Evolutionary conservation across 73 alveolate genomes (phyloP).

Genomic region (Paramecium caudatum): DNA sequence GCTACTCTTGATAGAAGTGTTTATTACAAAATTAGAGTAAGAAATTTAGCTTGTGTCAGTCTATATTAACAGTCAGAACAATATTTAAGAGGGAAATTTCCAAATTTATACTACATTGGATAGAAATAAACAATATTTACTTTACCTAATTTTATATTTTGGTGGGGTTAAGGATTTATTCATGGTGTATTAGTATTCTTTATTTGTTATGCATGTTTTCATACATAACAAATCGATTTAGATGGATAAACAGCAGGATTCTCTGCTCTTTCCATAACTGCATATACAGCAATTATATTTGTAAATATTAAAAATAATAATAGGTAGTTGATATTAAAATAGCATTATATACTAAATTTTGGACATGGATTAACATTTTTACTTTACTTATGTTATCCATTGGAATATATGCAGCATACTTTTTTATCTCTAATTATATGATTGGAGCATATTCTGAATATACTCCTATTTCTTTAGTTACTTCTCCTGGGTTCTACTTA

Average conservation of each 20-base stretch:
- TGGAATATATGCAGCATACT: conserved; percentile 77
- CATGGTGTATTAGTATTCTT: conserved; percentile 81
- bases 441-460: conserved; percentile 51
- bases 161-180: conserved; percentile 78
- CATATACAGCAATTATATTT: conserved; percentile 81
- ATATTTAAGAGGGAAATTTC: conserved; percentile 65
- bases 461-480: conserved; percentile 63
- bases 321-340: conserved; percentile 80
- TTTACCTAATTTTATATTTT: conserved; percentile 79
- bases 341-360: conserved; percentile 75
- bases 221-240: conserved; percentile 13
- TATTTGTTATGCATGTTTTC: conserved; percentile 73
- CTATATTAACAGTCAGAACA: conserved; percentile 43
- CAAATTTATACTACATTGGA: conserved; percentile 84
- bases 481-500: conserved; percentile 60
- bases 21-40: conserved; percentile 78
- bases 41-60: background rate
- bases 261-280: conserved; percentile 78
- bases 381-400: conserved; percentile 72
- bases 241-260: conserved; percentile 81
- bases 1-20: conserved; percentile 81
- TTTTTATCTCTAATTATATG: conserved; percentile 75
- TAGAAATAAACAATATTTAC: conserved; percentile 80
- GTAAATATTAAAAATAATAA: conserved; percentile 31
- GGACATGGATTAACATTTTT: conserved; percentile 74